These are phyloP conservation scores for Linaria vulgaris DNA, from an alignment of 257 asterid species.

Conservation along the genomic window DNA sequence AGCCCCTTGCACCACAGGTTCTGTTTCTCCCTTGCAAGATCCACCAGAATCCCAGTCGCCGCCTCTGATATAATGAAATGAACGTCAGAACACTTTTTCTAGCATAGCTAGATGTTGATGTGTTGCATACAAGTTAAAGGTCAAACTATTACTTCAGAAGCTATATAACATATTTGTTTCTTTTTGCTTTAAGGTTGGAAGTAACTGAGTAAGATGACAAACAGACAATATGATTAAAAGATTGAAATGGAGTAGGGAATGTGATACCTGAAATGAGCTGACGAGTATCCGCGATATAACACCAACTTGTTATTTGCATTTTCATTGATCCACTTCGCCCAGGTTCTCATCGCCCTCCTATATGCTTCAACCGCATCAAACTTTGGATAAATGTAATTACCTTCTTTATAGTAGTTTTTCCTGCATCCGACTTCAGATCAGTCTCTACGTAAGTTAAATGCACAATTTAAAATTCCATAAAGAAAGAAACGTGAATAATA, in stretches of 20 bases:
- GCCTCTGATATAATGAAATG: conserved; percentile 54
- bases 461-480: conserved; percentile 4
- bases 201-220: background rate
- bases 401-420: conserved; percentile 87
- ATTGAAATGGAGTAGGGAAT: background rate
- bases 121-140: too few relatives aligned
- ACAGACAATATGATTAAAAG: too few relatives aligned
- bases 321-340: conserved; percentile 80
- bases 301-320: conserved; percentile 54
- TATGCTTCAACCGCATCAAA: conserved; percentile 91
- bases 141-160: too few relatives aligned
- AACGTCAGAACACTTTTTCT: conserved; percentile 5
- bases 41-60: conserved; percentile 99
- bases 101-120: background rate
- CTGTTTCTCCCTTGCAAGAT: conserved; percentile 73
- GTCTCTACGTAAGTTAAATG: conserved; percentile 17
- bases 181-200: too few relatives aligned
- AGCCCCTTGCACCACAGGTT: conserved; percentile 65
- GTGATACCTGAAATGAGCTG: conserved; percentile 92
- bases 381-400: conserved; percentile 59
- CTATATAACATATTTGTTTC: too few relatives aligned
- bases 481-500: conserved; percentile 16
- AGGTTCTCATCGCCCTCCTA: conserved; percentile 77
- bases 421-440: conserved; percentile 41
- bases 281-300: conserved; percentile 90